Evolutionary conservation across 768 basidiomycete species (phyloP), one percentile per base, ranked within the genome.

Genomic region (Sporobolomyces roseus): DNA sequence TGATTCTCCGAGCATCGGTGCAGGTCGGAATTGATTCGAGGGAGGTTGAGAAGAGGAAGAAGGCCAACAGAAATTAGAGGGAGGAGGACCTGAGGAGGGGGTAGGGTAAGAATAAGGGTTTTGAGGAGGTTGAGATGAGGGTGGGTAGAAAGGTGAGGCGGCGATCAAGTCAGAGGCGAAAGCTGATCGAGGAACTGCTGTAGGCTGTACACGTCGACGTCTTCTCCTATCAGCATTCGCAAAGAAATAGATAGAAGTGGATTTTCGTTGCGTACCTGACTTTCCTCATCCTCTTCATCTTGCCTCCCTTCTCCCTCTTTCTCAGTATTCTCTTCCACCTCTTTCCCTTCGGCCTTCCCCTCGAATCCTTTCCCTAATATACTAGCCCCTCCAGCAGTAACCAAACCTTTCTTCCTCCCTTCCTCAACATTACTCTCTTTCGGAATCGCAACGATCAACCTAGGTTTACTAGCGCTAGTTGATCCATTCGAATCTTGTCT

Each of bases 101-200:
- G n/a, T 7, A 27, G 19, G 7, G n/a, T 4, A 48, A 35, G 14
- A 33, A 36, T 55, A 55, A 13, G 54, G 35, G 35, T 55, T n/a
- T 6, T 5, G 33, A n/a, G 5, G 19, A 35, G 8, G 8, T 16
- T 14, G 27, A 48, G 33, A 36, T 21, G 7, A 45, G 36, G 16
- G 21, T 43, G 63, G 63, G 65, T 59, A 68, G 65, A 73, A 73
- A 1, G 61, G 58, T 3, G 71, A 68, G 8, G 65, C 60, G 5
- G 71, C 64, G 10, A 73, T 56, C 14, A 73, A 50, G 46, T 73
- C 67, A 21, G 61, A 45, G 7, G 71, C 71, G 51, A 62, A 72
- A 4, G 66, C 66, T 2, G 64, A 61, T 32, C 23, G 27, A 1
- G 69, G 69, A 2, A 65, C 46, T 21, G 52, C 68, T 27, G 63